Evolutionary conservation across 345 rosid genomes (phyloP).

Genomic region (Eucalyptus virginea): DNA sequence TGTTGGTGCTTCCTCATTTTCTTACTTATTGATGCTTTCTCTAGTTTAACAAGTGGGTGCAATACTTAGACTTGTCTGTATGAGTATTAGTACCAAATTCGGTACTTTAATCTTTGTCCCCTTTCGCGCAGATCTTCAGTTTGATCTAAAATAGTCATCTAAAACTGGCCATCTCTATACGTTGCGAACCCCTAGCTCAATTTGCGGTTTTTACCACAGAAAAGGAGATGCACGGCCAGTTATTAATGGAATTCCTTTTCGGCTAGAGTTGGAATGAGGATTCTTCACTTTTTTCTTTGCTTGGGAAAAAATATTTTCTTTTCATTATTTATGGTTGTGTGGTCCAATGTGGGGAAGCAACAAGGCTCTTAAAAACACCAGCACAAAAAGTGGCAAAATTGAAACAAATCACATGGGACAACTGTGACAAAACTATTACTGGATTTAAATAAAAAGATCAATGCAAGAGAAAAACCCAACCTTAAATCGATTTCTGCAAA

Average conservation of each 20-base stretch:
- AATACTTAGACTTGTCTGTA: not conserved
- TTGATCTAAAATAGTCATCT: not conserved
- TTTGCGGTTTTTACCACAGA: not conserved
- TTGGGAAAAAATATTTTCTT: not conserved
- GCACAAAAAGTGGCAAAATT: not conserved
- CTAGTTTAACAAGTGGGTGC: not conserved
- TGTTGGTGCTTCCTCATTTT: not conserved
- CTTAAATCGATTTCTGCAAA: not conserved
- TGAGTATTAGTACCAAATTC: not conserved
- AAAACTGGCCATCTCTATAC: not conserved
- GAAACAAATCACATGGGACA: not conserved
- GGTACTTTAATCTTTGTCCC: not conserved
- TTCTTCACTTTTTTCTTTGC: not conserved
- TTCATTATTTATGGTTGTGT: not conserved
- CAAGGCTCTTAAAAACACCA: not conserved
- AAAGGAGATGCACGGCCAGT: not conserved
- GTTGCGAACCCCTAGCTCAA: not conserved
- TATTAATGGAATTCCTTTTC: not conserved
- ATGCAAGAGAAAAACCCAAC: not conserved
- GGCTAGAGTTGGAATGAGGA: not conserved
- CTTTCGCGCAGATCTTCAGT: not conserved
- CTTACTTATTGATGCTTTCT: not conserved
- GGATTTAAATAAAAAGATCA: not conserved
- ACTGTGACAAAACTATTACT: not conserved
- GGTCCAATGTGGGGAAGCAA: not conserved